Evolutionary conservation across 352 stramenopile species (phyloP), one percentile per base, ranked within the genome.

Genomic region (Phytophthora parvispora): DNA sequence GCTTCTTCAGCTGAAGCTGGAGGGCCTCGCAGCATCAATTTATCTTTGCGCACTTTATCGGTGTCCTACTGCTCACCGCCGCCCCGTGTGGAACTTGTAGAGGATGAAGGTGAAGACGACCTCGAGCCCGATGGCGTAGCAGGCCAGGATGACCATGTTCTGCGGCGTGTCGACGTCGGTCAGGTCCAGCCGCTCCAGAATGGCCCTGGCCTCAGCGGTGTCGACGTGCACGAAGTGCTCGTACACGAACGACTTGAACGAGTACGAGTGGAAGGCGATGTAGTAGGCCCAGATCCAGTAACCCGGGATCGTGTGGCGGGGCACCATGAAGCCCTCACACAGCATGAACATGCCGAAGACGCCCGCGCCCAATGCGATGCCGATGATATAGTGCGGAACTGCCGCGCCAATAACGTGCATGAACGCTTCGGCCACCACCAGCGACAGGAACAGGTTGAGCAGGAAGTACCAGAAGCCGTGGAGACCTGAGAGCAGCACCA

Each of bases 301-400:
- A 31, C 47, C 25, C 8, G 84, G 84, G 32, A 97, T 94, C 20
- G 62, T 49, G 25, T 64, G 47, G 29, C 40, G 60, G 6, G 83
- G 76, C 38, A 93, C 76, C 71, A 95, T 85, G 68, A 96, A 93
- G 5, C 87, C 89, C 47, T 92, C 80, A 51, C 80, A 90, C 16
- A 94, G 78, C 75, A 93, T 94, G 55, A 95, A 91, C 66, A 97
- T 90, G 27, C 87, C 89, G 43, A 87, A 94, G 24, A 92, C 52
- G 9, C 89, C 85, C 0, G 84, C 87, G 3, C 75, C 84, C 29
- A 94, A 54, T 1, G 84, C 89, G n/a, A 96, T 93, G 18, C 87
- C 87, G 40, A 91, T 89, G 62, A 95, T 93, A 60, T 91, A 90
- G 50, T 94, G 84, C 18, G 89, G 83, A 18, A 89, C 85, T 8